phyloP scores from a whole-genome alignment of 345 rosid species.

The Citrus medica region DNA sequence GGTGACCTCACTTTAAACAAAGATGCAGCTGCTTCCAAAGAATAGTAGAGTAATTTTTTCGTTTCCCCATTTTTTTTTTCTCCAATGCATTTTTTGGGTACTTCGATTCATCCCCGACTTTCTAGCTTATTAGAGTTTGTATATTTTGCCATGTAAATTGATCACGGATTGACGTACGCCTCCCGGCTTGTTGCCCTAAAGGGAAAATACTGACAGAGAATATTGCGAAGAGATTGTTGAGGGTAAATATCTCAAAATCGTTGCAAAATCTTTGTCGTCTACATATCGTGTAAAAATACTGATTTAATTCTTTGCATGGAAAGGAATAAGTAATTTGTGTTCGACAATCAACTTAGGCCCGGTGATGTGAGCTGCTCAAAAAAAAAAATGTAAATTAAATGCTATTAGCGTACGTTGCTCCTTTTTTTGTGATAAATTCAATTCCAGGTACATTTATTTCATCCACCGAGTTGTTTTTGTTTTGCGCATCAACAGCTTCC shows the following conservation, averaged over 20 bases:
- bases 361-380: no score
- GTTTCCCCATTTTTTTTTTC: background rate
- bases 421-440: no score
- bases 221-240: background rate
- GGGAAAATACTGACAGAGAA: background rate
- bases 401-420: accelerated
- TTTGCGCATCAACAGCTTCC: no score
- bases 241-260: background rate
- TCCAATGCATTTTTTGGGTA: background rate
- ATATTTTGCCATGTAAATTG: no score
- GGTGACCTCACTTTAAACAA: slow-evolving; percentile 31
- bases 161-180: background rate
- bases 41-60: background rate
- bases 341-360: no score
- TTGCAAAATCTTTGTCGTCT: background rate
- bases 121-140: background rate
- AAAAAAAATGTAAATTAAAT: no score
- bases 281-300: background rate
- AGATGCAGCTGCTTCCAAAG: slow-evolving; percentile 11
- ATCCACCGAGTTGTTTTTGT: no score
- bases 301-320: background rate
- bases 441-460: no score
- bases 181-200: background rate
- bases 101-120: background rate
- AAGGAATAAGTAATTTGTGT: background rate